Percentiles rank a stretch among this genome's conserved stretches.
Conservation (phyloP, 768 basidiomycete genomes). For the Kwoniella shandongensis region DNA sequence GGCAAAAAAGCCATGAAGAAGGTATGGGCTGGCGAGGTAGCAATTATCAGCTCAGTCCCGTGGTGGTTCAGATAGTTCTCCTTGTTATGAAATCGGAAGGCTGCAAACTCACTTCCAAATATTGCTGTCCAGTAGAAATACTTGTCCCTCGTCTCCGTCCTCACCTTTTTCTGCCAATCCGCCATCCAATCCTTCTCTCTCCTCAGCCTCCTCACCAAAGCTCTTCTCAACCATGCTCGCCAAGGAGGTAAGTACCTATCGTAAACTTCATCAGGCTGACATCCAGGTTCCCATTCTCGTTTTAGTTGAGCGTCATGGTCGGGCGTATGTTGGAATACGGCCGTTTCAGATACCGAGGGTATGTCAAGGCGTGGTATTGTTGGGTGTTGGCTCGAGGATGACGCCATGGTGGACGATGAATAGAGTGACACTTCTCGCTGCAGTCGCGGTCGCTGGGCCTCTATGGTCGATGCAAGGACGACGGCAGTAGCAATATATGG, state of each 20-base stretch:
- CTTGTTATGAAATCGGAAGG: not conserved
- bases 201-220: conserved; percentile 36
- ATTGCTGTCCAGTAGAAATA: conserved; percentile 54
- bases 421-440: too few relatives aligned
- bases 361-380: too few relatives aligned
- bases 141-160: conserved; percentile 42
- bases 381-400: too few relatives aligned
- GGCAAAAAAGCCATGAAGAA: conserved; percentile 93
- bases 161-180: conserved; percentile 41
- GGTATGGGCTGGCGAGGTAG: conserved; percentile 45
- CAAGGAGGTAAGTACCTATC: conserved; percentile 38
- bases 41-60: not conserved
- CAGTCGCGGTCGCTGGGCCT: too few relatives aligned
- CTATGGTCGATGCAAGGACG: too few relatives aligned
- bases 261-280: conserved; percentile 51
- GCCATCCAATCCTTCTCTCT: conserved; percentile 47
- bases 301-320: conserved; percentile 20
- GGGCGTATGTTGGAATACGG: conserved; percentile 38
- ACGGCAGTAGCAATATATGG: too few relatives aligned
- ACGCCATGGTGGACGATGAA: too few relatives aligned
- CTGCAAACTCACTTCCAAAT: conserved; percentile 48
- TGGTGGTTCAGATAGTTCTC: not conserved
- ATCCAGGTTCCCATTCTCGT: conserved; percentile 45
- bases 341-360: conserved; percentile 18
- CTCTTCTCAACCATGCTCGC: conserved; percentile 38